Conservation (phyloP, 2,329 filamentous ascomycete species). For the Diaporthe sp. region DNA sequence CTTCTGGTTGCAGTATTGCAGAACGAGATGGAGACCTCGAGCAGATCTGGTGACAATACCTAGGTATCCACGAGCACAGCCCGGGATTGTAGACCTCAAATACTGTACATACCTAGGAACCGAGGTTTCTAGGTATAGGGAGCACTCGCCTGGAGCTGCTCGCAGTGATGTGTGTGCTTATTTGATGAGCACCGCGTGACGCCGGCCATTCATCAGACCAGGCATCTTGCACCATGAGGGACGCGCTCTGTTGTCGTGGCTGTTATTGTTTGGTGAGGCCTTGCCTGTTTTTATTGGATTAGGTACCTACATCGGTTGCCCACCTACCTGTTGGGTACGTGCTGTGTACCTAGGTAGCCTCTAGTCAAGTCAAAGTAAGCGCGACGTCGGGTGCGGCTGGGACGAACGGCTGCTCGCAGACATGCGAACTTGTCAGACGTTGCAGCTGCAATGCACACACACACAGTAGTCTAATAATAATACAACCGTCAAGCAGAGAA, state of each 20-base stretch:
- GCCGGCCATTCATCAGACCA: neutral
- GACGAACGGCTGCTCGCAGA: constrained; percentile 5
- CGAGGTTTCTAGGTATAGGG: neutral
- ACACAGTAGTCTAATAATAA: neutral
- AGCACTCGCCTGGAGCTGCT: no score
- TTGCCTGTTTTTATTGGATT: no score
- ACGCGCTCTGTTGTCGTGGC: neutral
- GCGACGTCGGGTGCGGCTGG: constrained; percentile 12
- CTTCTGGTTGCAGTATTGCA: neutral
- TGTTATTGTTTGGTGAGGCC: neutral
- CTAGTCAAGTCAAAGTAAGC: neutral
- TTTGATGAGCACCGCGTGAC: neutral
- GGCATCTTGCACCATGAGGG: neutral
- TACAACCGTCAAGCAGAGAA: neutral
- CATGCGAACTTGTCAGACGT: constrained; percentile 19
- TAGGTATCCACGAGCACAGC: neutral
- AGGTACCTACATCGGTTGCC: neutral
- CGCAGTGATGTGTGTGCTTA: neutral
- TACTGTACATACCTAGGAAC: neutral
- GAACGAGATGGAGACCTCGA: neutral
- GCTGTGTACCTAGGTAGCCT: no score
- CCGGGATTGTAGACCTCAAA: neutral
- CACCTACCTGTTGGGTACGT: neutral
- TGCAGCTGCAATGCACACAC: constrained; percentile 12
- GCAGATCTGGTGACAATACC: neutral